Base-by-base conservation (phyloP, 768 basidiomycete species). In the Daedalea quercina region DNA sequence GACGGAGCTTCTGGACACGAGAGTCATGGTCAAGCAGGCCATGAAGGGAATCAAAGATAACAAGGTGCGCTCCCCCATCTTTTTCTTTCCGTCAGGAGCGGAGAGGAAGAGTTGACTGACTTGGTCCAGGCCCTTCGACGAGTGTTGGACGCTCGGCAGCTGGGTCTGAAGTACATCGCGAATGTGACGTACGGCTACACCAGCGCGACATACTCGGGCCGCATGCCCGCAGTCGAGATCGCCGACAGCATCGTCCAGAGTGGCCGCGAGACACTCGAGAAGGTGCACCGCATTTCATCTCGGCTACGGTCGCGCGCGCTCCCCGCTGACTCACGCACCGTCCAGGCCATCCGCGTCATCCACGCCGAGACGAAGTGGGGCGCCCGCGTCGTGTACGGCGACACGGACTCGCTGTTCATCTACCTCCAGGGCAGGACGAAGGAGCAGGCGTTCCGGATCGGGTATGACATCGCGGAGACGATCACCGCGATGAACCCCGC, bases 171-270 rank as follows among this genome's bases (percentile, higher is more conserved):
- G 69, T 94, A 87, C 59, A 94, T 99, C 44, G 81, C 90, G 34
- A 93, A 97, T 64, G 88, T 90, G 37, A 97, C 92, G 0, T 98
- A 99, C 61, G 95, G 96, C 0, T 98, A 99, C 65, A 97, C 95
- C 0, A 79, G 88, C 54, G 96, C 96, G 1, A 87, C 89, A 1
- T 96, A 84, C 63, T 97, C 94, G 15, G 96, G 96, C 2, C 77
- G 96, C 45, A 98, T 99, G 96, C 96, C 96, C 22, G 92, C 90
- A 9, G 94, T 97, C 19, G 94, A 98, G 67, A 92, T 99, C 37
- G 96, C 96, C 0, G 96, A 99, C 62, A 92, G 92, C 52, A 98
- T 98, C 60, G 95, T 99, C 0, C 94, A 98, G 70, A 94, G 83
- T 41, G 95, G 96, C 4, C 77, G 96, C 37, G 94, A 98, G 69